These are phyloP conservation scores for Phaeophleospora eucalypticola DNA, from an alignment of 2,329 filamentous ascomycete species.

Conservation along the genomic window DNA sequence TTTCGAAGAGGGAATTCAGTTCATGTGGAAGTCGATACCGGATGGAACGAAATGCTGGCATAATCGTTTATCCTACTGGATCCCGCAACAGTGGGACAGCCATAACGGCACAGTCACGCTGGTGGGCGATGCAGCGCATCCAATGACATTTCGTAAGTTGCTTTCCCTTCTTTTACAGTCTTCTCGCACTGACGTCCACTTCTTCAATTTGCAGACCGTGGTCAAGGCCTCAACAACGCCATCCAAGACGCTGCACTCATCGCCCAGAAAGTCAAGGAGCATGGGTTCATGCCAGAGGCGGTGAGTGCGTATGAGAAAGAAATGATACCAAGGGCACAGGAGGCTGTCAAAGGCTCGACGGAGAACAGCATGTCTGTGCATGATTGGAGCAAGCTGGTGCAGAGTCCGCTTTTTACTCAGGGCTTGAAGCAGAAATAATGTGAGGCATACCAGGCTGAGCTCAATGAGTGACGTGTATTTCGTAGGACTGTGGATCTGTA, in stretches of 20 bases:
- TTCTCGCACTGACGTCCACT: background rate
- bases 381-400: constrained; percentile 16
- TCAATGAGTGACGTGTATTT: too few species aligned
- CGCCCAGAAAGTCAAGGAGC: constrained; percentile 12
- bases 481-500: too few species aligned
- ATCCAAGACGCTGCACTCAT: constrained; percentile 37
- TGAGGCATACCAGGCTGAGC: too few species aligned
- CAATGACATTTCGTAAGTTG: constrained; percentile 35
- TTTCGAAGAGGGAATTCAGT: constrained; percentile 12
- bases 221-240: constrained; percentile 44
- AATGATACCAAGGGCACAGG: constrained; percentile 16
- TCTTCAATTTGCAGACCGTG: constrained; percentile 30
- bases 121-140: constrained; percentile 40
- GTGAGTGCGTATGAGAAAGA: constrained; percentile 14
- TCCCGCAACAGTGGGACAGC: constrained; percentile 24
- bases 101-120: constrained; percentile 29
- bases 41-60: constrained; percentile 19
- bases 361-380: constrained; percentile 15
- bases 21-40: constrained; percentile 15
- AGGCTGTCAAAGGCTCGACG: constrained; percentile 12
- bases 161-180: background rate
- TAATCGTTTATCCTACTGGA: constrained; percentile 23
- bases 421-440: constrained; percentile 17
- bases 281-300: constrained; percentile 8
- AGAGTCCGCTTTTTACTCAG: constrained; percentile 15